Conservation (phyloP, 176 grass and related monocot species). For the Pontederia crassipes region DNA sequence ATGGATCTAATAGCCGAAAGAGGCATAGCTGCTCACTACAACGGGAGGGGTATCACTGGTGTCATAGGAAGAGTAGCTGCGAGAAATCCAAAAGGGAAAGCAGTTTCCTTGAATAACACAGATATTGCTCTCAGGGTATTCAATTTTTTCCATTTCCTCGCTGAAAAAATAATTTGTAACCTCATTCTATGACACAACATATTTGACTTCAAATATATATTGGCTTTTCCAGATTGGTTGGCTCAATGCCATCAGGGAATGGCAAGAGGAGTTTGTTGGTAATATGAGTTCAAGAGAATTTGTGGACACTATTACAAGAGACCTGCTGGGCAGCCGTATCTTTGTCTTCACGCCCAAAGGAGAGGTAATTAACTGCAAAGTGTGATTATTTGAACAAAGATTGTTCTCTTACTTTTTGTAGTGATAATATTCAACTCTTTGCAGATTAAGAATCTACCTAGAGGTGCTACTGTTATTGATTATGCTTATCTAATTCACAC, state of each 20-base stretch:
- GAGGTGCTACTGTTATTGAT: conserved; percentile 92
- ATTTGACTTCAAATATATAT: background rate
- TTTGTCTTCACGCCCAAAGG: conserved; percentile 99
- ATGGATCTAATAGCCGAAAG: conserved; percentile 99
- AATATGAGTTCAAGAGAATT: conserved; percentile 98
- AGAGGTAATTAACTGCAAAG: conserved; percentile 26
- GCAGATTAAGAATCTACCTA: conserved; percentile 93
- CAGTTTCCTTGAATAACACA: conserved; percentile 64
- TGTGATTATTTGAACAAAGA: background rate
- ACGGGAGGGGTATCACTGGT: conserved; percentile 62
- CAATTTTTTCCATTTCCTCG: conserved; percentile 13
- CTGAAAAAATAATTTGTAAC: background rate
- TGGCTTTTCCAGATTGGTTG: conserved; percentile 68
- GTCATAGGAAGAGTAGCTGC: conserved; percentile 43
- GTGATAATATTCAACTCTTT: background rate
- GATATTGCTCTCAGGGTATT: conserved; percentile 85
- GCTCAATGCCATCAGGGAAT: conserved; percentile 97
- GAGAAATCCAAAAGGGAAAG: conserved; percentile 66
- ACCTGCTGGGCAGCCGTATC: conserved; percentile 85
- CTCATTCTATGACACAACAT: background rate
- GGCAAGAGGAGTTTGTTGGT: conserved; percentile 99
- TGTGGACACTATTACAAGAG: conserved; percentile 82
- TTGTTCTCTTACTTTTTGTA: background rate
- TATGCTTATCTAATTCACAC: conserved; percentile 99
- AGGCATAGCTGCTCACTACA: conserved; percentile 95